These are phyloP conservation scores for Sclerotinia glacialis DNA, from an alignment of 2,329 filamentous ascomycete genomes.

Conservation along the genomic window DNA sequence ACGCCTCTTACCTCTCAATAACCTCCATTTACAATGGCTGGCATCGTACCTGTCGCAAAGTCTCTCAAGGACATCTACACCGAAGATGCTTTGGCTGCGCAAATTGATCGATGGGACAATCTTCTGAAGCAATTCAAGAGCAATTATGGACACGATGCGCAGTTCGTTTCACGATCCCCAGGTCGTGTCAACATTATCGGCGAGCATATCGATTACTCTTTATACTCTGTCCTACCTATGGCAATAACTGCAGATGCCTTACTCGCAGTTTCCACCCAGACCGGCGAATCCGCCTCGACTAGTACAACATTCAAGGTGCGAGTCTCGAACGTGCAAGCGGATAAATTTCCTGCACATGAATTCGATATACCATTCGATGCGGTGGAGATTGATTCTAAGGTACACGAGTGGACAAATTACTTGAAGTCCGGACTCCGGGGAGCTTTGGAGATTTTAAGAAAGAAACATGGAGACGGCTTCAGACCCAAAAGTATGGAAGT, in stretches of 20 bases:
- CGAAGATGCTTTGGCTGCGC: constrained; percentile 62
- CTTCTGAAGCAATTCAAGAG: constrained; percentile 69
- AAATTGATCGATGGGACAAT: constrained; percentile 71
- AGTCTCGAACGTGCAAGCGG: constrained; percentile 73
- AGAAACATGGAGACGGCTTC: constrained; percentile 59
- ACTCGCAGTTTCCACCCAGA: constrained; percentile 66
- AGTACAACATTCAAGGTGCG: constrained; percentile 63
- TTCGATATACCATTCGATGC: constrained; percentile 66
- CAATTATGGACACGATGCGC: constrained; percentile 65
- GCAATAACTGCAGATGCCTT: constrained; percentile 89
- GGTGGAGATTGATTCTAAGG: constrained; percentile 78
- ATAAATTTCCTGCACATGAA: constrained; percentile 71
- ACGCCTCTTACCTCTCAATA: neutral
- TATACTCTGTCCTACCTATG: constrained; percentile 95
- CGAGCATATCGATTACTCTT: constrained; percentile 98
- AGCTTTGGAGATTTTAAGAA: constrained; percentile 72
- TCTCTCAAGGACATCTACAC: constrained; percentile 83
- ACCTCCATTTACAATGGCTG: constrained; percentile 47
- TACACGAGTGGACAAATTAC: constrained; percentile 97
- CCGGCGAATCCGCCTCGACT: constrained; percentile 43
- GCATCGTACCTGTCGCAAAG: constrained; percentile 68
- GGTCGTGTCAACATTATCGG: constrained; percentile 98
- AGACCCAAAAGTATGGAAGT: constrained; percentile 78
- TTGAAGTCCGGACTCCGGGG: constrained; percentile 90
- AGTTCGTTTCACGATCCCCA: constrained; percentile 85